Percentiles rank a stretch among this genome's conserved stretches.
Evolutionary conservation across 495 filamentous ascomycete genomes (phyloP).

Genomic region (Penicillium argentinense): DNA sequence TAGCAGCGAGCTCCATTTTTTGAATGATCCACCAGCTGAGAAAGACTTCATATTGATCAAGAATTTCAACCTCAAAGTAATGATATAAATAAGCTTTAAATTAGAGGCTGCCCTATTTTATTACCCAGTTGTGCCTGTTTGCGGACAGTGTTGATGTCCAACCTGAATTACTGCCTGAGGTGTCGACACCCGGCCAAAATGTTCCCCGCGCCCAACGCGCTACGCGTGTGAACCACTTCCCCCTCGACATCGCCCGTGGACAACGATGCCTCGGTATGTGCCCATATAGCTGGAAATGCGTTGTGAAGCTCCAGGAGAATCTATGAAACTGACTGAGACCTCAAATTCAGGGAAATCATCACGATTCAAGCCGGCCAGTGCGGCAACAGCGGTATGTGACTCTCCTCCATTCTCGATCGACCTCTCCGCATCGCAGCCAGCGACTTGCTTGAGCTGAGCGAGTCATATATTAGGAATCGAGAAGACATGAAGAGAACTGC

Average conservation of each 20-base stretch:
- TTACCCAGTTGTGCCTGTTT: neutral
- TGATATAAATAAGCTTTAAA: neutral
- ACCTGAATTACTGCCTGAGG: constrained; percentile 34
- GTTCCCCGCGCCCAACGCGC: constrained; percentile 40
- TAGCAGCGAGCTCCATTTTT: neutral
- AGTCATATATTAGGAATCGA: neutral
- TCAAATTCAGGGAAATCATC: constrained; percentile 84
- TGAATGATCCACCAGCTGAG: too few species aligned
- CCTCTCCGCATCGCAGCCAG: constrained; percentile 7
- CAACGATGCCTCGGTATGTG: constrained; percentile 47
- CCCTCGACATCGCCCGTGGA: constrained; percentile 22
- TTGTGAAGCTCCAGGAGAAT: neutral
- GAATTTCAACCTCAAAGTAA: too few species aligned
- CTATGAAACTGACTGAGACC: constrained; percentile 4
- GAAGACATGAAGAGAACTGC: neutral
- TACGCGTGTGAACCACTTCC: constrained; percentile 40
- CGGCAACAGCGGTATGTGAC: constrained; percentile 88
- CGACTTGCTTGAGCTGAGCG: neutral
- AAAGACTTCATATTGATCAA: too few species aligned
- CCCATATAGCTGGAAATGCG: neutral
- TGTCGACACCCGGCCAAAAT: constrained; percentile 22
- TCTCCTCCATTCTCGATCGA: constrained; percentile 13
- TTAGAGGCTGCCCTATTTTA: neutral
- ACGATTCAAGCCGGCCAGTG: constrained; percentile 98
- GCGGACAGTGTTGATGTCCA: constrained; percentile 15